These are phyloP conservation scores for Polytolypa hystricis DNA, from an alignment of 2,329 filamentous ascomycete species.

Conservation along the genomic window DNA sequence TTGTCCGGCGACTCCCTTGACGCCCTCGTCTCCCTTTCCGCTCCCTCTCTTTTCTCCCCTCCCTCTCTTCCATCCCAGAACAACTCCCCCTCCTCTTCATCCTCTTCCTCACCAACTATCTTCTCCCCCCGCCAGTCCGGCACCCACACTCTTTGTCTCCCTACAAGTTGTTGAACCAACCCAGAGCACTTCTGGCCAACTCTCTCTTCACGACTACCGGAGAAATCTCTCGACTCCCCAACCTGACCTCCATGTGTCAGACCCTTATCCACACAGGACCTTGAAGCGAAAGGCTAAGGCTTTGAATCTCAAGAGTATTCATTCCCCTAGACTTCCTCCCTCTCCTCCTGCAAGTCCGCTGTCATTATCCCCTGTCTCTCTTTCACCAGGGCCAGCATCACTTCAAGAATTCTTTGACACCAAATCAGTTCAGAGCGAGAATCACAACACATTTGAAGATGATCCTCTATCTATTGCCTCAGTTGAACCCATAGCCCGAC, in stretches of 20 bases:
- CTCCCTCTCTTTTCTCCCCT: conserved; percentile 6
- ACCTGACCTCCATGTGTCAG: conserved; percentile 1
- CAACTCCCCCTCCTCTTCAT: too few species aligned
- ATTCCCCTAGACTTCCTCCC: conserved; percentile 6
- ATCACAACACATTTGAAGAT: too few species aligned
- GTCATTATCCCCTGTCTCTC: neutral
- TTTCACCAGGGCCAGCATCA: too few species aligned
- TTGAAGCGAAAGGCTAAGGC: conserved; percentile 13
- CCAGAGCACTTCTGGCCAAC: conserved; percentile 4
- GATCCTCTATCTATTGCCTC: too few species aligned
- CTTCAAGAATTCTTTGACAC: too few species aligned
- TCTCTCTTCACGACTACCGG: conserved; percentile 14
- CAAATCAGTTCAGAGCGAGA: too few species aligned
- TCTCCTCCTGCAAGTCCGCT: conserved; percentile 11
- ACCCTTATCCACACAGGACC: conserved; percentile 7
- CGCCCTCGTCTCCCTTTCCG: neutral
- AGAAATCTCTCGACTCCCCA: conserved; percentile 10
- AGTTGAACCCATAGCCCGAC: too few species aligned
- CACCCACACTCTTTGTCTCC: conserved; percentile 10
- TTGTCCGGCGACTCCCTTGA: too few species aligned
- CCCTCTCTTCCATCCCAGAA: conserved; percentile 2
- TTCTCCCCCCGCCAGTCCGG: conserved; percentile 11
- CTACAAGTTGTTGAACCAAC: conserved; percentile 5
- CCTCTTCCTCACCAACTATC: conserved; percentile 1
- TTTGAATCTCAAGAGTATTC: conserved; percentile 10